phyloP scores from a whole-genome alignment of 345 rosid genomes.

The Laguncularia racemosa region DNA sequence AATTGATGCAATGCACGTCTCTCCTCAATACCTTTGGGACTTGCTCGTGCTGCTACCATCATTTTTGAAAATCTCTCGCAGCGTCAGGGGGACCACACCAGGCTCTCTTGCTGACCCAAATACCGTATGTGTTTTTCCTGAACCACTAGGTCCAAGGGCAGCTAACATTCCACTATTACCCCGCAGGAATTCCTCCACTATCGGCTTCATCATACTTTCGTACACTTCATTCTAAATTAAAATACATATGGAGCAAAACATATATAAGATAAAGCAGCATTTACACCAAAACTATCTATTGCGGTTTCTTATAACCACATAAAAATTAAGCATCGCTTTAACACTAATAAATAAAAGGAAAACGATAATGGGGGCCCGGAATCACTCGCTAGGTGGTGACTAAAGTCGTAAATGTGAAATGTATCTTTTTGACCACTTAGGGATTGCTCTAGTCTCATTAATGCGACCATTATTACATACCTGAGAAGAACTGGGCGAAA shows the following conservation, averaged over 20 bases:
- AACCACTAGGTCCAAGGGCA: slow-evolving; percentile 84
- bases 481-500: slow-evolving; percentile 61
- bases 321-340: not conserved
- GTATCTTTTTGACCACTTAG: too few species aligned
- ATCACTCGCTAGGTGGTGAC: not conserved
- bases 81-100: slow-evolving; percentile 69
- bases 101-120: slow-evolving; percentile 68
- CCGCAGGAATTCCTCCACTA: slow-evolving; percentile 63
- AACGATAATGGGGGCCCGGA: not conserved
- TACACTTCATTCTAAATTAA: slow-evolving; percentile 48
- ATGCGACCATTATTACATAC: slow-evolving; percentile 14
- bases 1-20: slow-evolving; percentile 1
- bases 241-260: not conserved
- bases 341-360: too few species aligned
- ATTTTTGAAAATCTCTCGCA: slow-evolving; percentile 47
- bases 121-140: slow-evolving; percentile 90
- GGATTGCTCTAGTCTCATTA: too few species aligned
- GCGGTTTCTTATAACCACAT: not conserved
- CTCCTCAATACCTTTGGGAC: slow-evolving; percentile 34
- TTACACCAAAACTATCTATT: not conserved
- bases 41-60: slow-evolving; percentile 8
- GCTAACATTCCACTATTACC: slow-evolving; percentile 88
- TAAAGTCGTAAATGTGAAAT: not conserved
- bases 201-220: slow-evolving; percentile 58
- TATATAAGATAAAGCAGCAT: not conserved